Percentiles rank a stretch among this genome's conserved stretches.
These are phyloP conservation scores for Chytriomyces sp. DNA, from an alignment of 192 early-diverging fungal species.

Conservation along the genomic window DNA sequence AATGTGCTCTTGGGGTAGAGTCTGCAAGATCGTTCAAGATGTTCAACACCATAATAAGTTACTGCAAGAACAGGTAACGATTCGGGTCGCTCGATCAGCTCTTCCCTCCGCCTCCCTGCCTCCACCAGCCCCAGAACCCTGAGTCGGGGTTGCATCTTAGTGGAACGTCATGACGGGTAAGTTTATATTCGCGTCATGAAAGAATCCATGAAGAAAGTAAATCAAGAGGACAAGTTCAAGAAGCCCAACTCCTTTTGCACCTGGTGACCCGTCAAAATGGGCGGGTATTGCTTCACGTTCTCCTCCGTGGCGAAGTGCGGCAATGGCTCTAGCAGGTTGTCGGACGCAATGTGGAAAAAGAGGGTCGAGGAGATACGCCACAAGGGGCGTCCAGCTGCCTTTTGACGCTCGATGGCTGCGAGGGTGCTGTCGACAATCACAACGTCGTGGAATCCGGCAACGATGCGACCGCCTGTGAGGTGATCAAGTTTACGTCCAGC, in stretches of 20 bases:
- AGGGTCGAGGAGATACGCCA: constrained; percentile 78
- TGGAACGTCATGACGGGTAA: too few relatives aligned
- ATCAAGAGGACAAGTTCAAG: constrained; percentile 49
- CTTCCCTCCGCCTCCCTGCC: too few relatives aligned
- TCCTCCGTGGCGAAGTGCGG: constrained; percentile 49
- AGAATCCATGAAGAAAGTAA: too few relatives aligned
- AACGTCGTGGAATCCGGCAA: constrained; percentile 74
- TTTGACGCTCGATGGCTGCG: constrained; percentile 56
- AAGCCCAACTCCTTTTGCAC: constrained; percentile 66
- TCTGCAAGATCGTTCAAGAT: too few relatives aligned
- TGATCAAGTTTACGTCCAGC: constrained; percentile 69
- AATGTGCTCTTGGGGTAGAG: too few relatives aligned
- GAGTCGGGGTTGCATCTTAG: too few relatives aligned
- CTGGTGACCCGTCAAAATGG: constrained; percentile 61
- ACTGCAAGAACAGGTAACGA: too few relatives aligned
- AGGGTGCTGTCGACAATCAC: constrained; percentile 61
- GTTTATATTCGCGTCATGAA: too few relatives aligned
- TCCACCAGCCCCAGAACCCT: too few relatives aligned
- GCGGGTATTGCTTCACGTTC: constrained; percentile 52
- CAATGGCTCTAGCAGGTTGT: constrained; percentile 60
- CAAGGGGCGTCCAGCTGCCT: constrained; percentile 52
- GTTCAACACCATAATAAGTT: too few relatives aligned
- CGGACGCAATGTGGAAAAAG: constrained; percentile 72
- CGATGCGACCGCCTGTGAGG: constrained; percentile 65
- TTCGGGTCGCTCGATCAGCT: too few relatives aligned